Evolutionary conservation across 352 stramenopile genomes (phyloP).

Genomic region (Globisporangium megalacanthum): DNA sequence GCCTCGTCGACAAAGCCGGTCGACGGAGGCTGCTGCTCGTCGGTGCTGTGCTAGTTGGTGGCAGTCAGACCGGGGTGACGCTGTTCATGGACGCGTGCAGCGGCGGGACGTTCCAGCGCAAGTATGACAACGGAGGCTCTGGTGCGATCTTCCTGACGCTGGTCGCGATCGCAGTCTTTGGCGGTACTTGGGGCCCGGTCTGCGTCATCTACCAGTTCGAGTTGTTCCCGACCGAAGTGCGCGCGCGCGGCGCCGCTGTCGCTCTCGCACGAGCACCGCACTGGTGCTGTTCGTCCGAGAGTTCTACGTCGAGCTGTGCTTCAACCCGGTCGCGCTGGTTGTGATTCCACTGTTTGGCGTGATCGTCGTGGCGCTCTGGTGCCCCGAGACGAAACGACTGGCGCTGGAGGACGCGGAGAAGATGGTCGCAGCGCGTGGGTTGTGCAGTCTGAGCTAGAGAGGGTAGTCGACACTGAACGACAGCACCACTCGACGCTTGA

Average conservation of each 20-base stretch:
- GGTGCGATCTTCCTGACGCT: neutral
- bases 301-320: conserved; percentile 1
- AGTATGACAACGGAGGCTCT: neutral
- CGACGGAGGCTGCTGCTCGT: neutral
- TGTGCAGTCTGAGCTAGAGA: neutral
- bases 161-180: neutral
- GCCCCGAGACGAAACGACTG: neutral
- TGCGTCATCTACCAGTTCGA: neutral
- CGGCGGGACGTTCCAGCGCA: neutral
- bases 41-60: neutral
- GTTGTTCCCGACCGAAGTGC: neutral
- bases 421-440: neutral
- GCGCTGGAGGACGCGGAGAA: neutral
- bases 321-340: neutral
- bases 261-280: neutral
- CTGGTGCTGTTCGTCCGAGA: neutral
- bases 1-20: neutral
- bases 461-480: neutral
- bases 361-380: neutral
- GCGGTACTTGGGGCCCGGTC: neutral
- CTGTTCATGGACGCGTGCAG: neutral
- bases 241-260: neutral
- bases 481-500: no score
- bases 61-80: neutral
- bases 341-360: neutral